phyloP scores from a whole-genome alignment of 1,284 basidiomycete species.

The Cryptococcus sp. region DNA sequence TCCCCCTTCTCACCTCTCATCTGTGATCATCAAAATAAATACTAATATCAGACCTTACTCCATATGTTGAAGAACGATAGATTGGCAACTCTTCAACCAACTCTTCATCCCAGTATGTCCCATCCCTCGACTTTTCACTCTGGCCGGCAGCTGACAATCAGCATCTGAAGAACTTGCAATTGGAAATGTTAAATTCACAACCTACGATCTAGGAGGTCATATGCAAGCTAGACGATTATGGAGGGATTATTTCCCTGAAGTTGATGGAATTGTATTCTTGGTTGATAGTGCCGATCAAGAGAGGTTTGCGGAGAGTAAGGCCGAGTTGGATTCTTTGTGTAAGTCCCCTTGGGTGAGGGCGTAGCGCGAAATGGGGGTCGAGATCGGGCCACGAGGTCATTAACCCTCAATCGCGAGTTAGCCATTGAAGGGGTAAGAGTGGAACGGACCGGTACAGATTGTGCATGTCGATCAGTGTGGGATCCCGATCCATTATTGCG shows the following conservation, averaged over 20 bases:
- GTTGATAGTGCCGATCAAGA: conserved; percentile 97
- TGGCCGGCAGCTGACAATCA: conserved; percentile 41
- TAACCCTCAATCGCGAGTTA: too few relatives aligned
- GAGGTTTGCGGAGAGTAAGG: conserved; percentile 92
- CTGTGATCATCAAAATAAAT: background rate
- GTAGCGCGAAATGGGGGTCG: too few relatives aligned
- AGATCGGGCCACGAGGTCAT: too few relatives aligned
- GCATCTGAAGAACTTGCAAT: conserved; percentile 99
- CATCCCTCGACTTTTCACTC: background rate
- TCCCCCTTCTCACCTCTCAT: conserved; percentile 4
- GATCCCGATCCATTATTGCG: too few relatives aligned
- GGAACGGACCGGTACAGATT: too few relatives aligned
- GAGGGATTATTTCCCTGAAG: conserved; percentile 99
- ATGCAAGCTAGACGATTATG: conserved; percentile 98
- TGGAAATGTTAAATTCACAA: conserved; percentile 98
- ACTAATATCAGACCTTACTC: conserved; percentile 71
- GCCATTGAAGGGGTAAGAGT: too few relatives aligned
- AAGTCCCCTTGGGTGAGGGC: background rate
- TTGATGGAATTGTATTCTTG: conserved; percentile 97
- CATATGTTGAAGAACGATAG: conserved; percentile 99
- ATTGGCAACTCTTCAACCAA: conserved; percentile 94
- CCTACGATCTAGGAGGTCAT: conserved; percentile 97
- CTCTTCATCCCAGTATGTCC: conserved; percentile 91
- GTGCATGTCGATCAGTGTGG: too few relatives aligned
- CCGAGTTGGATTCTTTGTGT: conserved; percentile 88